These are phyloP conservation scores for Coprinopsis sp. DNA, from an alignment of 768 basidiomycete genomes.

Conservation along the genomic window DNA sequence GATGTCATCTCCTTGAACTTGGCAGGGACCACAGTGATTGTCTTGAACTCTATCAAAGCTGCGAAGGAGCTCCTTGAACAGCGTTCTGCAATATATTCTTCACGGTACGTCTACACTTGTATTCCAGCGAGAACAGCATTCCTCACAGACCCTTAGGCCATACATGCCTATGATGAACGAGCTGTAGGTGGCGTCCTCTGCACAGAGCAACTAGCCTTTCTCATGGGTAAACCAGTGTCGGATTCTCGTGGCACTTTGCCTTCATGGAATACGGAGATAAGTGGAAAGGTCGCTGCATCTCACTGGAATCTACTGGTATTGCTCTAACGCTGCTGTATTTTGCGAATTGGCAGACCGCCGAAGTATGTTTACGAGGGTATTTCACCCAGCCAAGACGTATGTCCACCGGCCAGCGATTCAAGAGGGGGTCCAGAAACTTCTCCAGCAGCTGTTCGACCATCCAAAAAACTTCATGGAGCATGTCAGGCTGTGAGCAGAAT, in stretches of 20 bases:
- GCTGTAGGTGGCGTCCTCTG: background rate
- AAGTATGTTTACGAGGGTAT: background rate
- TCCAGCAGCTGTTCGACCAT: background rate
- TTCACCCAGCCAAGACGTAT: background rate
- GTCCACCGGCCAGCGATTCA: background rate
- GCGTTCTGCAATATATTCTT: constrained; percentile 12
- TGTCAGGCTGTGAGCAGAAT: too few species aligned
- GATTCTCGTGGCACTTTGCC: constrained; percentile 45
- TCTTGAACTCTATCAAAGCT: constrained; percentile 12
- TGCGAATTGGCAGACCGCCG: background rate
- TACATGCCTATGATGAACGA: constrained; percentile 4
- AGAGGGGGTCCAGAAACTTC: background rate
- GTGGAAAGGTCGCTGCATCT: constrained; percentile 16
- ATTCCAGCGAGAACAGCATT: background rate
- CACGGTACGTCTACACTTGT: constrained; percentile 27
- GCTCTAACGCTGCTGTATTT: too few species aligned
- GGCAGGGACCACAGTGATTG: constrained; percentile 7
- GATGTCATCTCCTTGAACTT: constrained; percentile 9
- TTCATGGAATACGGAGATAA: constrained; percentile 21
- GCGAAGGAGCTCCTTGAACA: constrained; percentile 11
- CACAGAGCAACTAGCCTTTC: background rate
- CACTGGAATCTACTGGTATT: background rate
- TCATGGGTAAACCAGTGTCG: constrained; percentile 29
- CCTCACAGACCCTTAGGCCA: background rate
- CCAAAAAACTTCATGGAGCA: constrained; percentile 1